Evolutionary conservation across 192 early-diverging fungal genomes (phyloP).

Genomic region (Podila verticillata): DNA sequence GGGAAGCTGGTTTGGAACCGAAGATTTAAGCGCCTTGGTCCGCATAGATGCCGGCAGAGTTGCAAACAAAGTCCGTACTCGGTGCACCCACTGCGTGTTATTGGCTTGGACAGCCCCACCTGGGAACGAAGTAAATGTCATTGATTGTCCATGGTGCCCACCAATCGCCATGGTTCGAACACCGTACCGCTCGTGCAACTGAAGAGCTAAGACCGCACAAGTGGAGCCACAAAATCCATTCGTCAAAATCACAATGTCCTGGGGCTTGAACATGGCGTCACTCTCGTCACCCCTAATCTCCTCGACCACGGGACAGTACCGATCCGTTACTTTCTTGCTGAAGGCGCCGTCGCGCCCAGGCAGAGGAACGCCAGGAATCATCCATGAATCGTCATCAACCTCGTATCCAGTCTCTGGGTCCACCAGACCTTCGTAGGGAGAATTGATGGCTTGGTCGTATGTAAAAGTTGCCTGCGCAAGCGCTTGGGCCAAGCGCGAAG

Average conservation of each 20-base stretch:
- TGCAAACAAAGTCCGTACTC: conserved; percentile 6
- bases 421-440: conserved; percentile 35
- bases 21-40: neutral
- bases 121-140: conserved; percentile 46
- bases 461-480: conserved; percentile 24
- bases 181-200: conserved; percentile 36
- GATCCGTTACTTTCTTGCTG: conserved; percentile 25
- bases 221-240: conserved; percentile 52
- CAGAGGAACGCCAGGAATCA: conserved; percentile 14
- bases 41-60: neutral
- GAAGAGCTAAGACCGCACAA: conserved; percentile 35
- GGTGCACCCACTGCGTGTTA: conserved; percentile 29
- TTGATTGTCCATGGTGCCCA: conserved; percentile 32
- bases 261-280: conserved; percentile 16
- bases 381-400: conserved; percentile 20
- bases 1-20: conserved; percentile 17
- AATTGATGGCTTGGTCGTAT: conserved; percentile 6
- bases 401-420: conserved; percentile 33
- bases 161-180: conserved; percentile 36
- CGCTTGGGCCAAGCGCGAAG: conserved; percentile 33
- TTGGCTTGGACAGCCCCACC: conserved; percentile 50
- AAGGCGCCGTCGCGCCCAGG: conserved; percentile 23
- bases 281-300: conserved; percentile 7
- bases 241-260: conserved; percentile 36
- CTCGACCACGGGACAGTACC: conserved; percentile 17